phyloP scores from a whole-genome alignment of 2,329 filamentous ascomycete genomes.

The Cyclaneusma minus region DNA sequence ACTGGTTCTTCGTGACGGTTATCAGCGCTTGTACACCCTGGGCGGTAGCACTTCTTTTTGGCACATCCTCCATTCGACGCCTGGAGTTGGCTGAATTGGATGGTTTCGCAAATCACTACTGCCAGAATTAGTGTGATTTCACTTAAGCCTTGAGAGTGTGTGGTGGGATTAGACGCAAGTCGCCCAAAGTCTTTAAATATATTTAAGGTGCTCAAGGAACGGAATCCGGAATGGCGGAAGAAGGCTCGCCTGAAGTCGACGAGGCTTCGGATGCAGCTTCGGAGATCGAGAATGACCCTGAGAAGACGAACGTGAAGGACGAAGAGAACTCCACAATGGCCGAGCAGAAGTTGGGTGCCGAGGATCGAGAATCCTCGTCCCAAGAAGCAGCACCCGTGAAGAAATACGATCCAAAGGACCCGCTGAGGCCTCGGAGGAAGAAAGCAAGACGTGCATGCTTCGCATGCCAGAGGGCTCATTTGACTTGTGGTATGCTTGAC shows the following conservation, averaged over 20 bases:
- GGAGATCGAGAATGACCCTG: conserved; percentile 20
- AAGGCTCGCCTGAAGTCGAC: conserved; percentile 15
- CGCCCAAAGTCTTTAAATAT: too few relatives aligned
- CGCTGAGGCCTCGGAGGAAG: conserved; percentile 75
- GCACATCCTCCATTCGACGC: background rate
- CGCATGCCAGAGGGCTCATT: conserved; percentile 90
- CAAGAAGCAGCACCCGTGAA: conserved; percentile 30
- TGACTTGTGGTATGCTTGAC: conserved; percentile 81
- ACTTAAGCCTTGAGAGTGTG: background rate
- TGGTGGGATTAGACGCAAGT: too few relatives aligned
- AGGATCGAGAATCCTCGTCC: conserved; percentile 21
- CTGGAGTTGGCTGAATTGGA: background rate
- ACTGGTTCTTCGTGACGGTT: background rate
- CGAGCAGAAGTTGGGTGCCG: conserved; percentile 14
- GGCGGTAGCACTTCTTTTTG: background rate
- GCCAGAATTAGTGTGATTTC: background rate
- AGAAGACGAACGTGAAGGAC: conserved; percentile 15
- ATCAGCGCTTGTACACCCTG: background rate
- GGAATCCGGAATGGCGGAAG: conserved; percentile 15
- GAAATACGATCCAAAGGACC: conserved; percentile 74
- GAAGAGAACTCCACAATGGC: conserved; percentile 19
- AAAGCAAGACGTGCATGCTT: conserved; percentile 92
- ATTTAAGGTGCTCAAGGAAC: conserved; percentile 22
- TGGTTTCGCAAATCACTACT: background rate
- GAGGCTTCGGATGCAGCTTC: conserved; percentile 19